Evolutionary conservation across 163 green algal species (phyloP).

Genomic region (Chloromonas sp.): DNA sequence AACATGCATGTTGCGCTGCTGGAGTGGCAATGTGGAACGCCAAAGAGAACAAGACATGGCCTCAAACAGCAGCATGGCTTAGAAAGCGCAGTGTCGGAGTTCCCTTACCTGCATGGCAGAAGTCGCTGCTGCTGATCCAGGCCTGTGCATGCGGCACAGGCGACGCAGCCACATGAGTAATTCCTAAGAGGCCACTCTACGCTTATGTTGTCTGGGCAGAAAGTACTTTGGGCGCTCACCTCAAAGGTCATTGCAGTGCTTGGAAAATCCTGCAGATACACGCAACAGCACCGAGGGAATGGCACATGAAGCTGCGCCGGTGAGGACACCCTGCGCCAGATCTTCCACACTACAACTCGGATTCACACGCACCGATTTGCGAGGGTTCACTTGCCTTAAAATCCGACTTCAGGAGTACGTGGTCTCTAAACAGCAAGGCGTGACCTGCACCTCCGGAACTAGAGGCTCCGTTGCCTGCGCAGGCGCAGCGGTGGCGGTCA

Average conservation of each 20-base stretch:
- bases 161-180: no score
- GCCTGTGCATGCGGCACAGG: slow-evolving; percentile 2
- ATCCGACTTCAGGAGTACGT: slow-evolving; percentile 63
- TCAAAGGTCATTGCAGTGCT: slow-evolving; percentile 77
- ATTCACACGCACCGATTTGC: no score
- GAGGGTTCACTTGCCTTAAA: slow-evolving; percentile 46
- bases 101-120: slow-evolving; percentile 59
- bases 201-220: no score
- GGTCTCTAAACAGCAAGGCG: slow-evolving; percentile 69
- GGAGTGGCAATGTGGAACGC: no score
- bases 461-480: slow-evolving; percentile 11
- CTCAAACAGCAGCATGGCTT: no score
- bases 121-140: slow-evolving; percentile 76
- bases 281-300: background rate
- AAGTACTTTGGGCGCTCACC: slow-evolving; percentile 9
- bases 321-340: no score
- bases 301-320: background rate
- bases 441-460: slow-evolving; percentile 60
- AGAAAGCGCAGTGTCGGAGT: no score
- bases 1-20: no score
- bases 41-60: no score
- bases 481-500: background rate
- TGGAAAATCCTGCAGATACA: slow-evolving; percentile 46
- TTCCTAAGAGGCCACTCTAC: no score
- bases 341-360: no score